Base-by-base conservation (phyloP, 1,284 basidiomycete species). In the Ceratobasidium theobromae region DNA sequence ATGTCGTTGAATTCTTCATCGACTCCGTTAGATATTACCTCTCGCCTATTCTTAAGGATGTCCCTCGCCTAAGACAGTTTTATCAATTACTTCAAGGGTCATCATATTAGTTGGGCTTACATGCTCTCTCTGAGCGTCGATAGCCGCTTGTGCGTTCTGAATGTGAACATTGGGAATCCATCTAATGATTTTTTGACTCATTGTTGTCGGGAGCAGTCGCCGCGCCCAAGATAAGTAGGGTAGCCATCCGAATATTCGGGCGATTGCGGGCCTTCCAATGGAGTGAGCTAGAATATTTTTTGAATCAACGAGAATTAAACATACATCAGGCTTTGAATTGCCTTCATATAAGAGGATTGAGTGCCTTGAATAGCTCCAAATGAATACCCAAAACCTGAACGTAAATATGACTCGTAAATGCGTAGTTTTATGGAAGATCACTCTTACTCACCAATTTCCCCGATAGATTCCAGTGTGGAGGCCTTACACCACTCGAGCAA, bases 381-480 rank as follows among this genome's bases (percentile, higher is more conserved):
- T 6, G 27, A 45, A n/a, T 62, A 33, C 1, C 57, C 57, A 28
- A 62, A 25, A 18, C 57, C 57, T 62, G 23, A 9, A 51, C 16
- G 16, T 38, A 16, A 51, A 2, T 9, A 16, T 21, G 18, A 21
- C 23, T 16, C 38, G 30, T 3, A 23, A n/a, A 35, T 40, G 18
- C 1, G 16, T 3, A 9, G 12, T 3, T 8, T 23, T 40, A 5
- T 35, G 43, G 18, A 6, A 27, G 11, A 28, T n/a, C n/a, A n/a
- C n/a, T n/a, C n/a, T n/a, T 25, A 62, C 57, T n/a, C 18, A 62
- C 57, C 57, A 12, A 46, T 46, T 23, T 62, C 46, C 2, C 57
- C 57, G 23, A 62, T 62, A 3, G 35, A 5, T 33, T 62, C 57
- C 14, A 62, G 57, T 0, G 46, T 46, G 18, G 41, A 27, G 5